Percentiles rank a stretch among this genome's conserved stretches.
Evolutionary conservation across 768 basidiomycete species (phyloP).

Genomic region (Russula griseocarnosa): DNA sequence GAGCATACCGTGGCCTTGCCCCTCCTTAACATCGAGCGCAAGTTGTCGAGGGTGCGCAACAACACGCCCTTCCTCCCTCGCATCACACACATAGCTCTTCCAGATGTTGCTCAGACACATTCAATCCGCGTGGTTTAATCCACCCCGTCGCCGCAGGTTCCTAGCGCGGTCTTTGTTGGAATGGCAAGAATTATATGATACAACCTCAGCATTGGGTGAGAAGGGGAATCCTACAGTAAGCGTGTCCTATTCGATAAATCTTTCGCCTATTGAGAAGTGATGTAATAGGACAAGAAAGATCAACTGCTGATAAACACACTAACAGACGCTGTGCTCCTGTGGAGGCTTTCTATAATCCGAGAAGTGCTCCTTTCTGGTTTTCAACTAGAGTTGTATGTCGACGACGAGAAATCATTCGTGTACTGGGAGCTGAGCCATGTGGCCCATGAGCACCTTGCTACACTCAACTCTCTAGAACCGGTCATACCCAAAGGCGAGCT

Average conservation of each 20-base stretch:
- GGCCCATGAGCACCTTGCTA: slow-evolving; percentile 51
- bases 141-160: slow-evolving; percentile 59
- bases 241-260: neutral
- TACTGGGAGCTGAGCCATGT: slow-evolving; percentile 70
- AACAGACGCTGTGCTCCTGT: slow-evolving; percentile 49
- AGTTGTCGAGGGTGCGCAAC: slow-evolving; percentile 37
- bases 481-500: slow-evolving; percentile 41
- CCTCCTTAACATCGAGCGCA: slow-evolving; percentile 41
- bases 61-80: neutral
- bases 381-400: slow-evolving; percentile 67
- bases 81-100: slow-evolving; percentile 8
- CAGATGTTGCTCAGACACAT: slow-evolving; percentile 59
- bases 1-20: slow-evolving; percentile 37
- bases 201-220: slow-evolving; percentile 35
- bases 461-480: slow-evolving; percentile 47
- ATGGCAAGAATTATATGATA: slow-evolving; percentile 63
- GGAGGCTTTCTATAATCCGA: slow-evolving; percentile 55
- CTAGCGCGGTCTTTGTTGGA: slow-evolving; percentile 59
- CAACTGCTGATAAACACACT: slow-evolving; percentile 31
- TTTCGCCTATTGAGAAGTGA: neutral
- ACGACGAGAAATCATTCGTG: slow-evolving; percentile 65
- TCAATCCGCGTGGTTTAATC: slow-evolving; percentile 63
- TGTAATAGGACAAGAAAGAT: slow-evolving; percentile 24
- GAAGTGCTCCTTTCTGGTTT: slow-evolving; percentile 74
- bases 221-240: slow-evolving; percentile 29